Percentiles rank a stretch among this genome's conserved stretches.
Evolutionary conservation across 257 asterid species (phyloP).

Genomic region (Solanum stenotomum): DNA sequence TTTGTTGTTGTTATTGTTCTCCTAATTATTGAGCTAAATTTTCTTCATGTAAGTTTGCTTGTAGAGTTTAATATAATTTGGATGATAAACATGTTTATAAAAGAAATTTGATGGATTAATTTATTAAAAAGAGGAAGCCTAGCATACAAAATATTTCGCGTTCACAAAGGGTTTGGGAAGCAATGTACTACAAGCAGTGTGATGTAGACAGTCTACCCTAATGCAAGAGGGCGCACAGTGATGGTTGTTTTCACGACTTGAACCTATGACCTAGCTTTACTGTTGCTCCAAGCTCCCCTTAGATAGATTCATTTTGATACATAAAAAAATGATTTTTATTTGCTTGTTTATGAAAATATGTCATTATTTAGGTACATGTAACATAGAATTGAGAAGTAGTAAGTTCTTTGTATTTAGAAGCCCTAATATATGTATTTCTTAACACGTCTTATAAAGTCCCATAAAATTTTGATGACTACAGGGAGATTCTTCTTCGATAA

Average conservation of each 20-base stretch:
- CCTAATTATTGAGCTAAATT: not conserved
- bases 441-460: no score
- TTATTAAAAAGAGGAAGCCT: no score
- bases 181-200: no score
- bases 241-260: not conserved
- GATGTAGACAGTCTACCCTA: no score
- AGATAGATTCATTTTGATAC: no score
- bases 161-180: not conserved
- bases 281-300: not conserved
- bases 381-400: not conserved
- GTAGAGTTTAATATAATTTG: not conserved
- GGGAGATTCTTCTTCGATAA: no score
- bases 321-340: no score
- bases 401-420: no score
- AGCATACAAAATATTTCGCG: not conserved
- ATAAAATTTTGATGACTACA: no score
- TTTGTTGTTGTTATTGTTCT: not conserved
- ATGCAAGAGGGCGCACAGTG: rapidly evolving
- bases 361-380: not conserved
- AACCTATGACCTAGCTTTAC: not conserved
- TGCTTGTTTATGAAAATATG: not conserved
- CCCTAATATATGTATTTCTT: no score
- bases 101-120: not conserved
- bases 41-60: not conserved
- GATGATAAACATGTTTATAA: no score